Conservation (phyloP, 225 moss, liverwort and hornwort species). For the Ulota crispa region DNA sequence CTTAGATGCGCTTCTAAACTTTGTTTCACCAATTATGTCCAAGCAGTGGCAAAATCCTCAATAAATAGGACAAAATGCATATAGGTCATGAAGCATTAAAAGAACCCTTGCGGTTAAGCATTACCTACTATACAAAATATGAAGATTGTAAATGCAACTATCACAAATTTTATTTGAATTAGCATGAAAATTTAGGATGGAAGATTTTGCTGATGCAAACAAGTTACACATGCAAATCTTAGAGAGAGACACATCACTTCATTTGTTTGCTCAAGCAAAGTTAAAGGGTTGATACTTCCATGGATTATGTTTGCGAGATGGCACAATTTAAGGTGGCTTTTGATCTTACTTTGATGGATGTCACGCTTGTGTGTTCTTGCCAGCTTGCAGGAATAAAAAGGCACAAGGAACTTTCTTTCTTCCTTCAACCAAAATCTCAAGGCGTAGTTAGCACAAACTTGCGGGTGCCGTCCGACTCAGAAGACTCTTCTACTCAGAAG, state of each 20-base stretch:
- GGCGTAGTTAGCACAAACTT: conserved; percentile 45
- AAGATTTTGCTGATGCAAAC: not conserved
- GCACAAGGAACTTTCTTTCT: conserved; percentile 80
- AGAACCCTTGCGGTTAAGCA: not conserved
- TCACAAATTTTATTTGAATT: not conserved
- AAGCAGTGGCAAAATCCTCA: not conserved
- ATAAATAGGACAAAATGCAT: not conserved
- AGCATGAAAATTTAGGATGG: not conserved
- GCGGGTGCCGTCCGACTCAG: conserved; percentile 58
- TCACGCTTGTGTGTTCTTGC: not conserved
- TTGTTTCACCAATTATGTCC: not conserved
- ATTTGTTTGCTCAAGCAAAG: not conserved
- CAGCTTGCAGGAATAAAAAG: conserved; percentile 90
- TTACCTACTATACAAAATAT: not conserved
- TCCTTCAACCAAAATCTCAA: conserved; percentile 70
- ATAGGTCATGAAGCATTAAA: not conserved
- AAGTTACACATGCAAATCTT: not conserved
- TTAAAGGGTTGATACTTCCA: not conserved
- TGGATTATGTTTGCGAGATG: not conserved
- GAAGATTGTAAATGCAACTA: not conserved
- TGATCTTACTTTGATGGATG: not conserved
- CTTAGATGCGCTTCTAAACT: not conserved
- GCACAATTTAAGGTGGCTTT: not conserved
- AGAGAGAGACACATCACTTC: not conserved
- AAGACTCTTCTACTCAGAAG: conserved; percentile 77